Evolutionary conservation across 108 stramenopile species (phyloP), one percentile per base, ranked within the genome.

Genomic region (Bacterosira constricta): DNA sequence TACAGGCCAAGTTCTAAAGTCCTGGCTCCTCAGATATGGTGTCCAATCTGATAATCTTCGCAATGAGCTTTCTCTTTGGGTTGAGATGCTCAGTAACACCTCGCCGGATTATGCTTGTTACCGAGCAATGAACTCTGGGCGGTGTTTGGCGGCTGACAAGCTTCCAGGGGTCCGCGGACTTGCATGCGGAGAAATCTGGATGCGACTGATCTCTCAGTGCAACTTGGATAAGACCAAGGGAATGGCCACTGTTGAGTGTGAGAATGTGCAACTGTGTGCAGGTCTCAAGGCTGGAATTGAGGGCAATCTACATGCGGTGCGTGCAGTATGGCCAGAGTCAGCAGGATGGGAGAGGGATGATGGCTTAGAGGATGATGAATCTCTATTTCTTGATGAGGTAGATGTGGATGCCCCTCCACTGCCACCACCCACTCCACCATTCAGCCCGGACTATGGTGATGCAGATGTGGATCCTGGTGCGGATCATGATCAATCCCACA

Each of bases 121-220:
- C 51, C 61, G 54, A 1, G 74, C 75, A n/a, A 12, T 82, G 4
- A 71, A 64, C 54, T n/a, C 61, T 1, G 30, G n/a, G 17, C 63
- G 76, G 6, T 47, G 66, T 6, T 6, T 73, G 12, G 71, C 75
- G 13, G 45, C 73, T 12, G 71, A 73, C 66, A 82, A 82, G 39
- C 39, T 45, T 25, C 71, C 75, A 2, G 81, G 81, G 18, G 54
- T 69, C 6, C 55, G 76, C 17, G 76, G 64, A 13, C 32, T 81
- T 10, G 74, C 68, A 3, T 45, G 63, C 12, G 80, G 80, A 6
- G 58, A 80, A 35, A 46, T 73, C 35, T 77, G 31, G 39, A 44
- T 68, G 15, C 69, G 75, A 6, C 42, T 71, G 6, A 37, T 68
- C 6, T 74, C 80, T 6, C 70, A 81, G 37, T 53, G 49, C 36